These are phyloP conservation scores for Malus hybrid DNA, from an alignment of 331 rosid genomes.

Conservation along the genomic window DNA sequence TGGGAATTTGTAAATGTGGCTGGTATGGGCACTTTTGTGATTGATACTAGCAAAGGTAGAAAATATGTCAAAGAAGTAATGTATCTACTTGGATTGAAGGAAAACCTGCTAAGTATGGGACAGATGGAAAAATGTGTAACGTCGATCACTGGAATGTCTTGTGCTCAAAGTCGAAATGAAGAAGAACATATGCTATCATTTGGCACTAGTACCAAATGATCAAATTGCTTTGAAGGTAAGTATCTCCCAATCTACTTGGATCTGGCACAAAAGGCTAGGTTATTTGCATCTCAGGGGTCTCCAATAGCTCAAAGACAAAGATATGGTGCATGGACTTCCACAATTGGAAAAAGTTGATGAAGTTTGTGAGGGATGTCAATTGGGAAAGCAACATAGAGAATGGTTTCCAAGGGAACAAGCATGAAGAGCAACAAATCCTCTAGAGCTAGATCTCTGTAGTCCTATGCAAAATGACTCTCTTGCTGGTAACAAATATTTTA, in stretches of 20 bases:
- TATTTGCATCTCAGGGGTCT: not conserved
- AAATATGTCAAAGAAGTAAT: not conserved
- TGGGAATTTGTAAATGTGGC: not conserved
- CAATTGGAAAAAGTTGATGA: not conserved
- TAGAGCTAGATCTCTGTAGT: not conserved
- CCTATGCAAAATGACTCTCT: not conserved
- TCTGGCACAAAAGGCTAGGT: too few relatives aligned
- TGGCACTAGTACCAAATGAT: not conserved
- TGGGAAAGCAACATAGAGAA: too few relatives aligned
- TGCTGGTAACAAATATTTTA: not conserved
- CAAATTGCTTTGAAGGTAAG: not conserved
- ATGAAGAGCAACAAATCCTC: not conserved
- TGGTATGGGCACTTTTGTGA: not conserved
- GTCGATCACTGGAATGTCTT: not conserved
- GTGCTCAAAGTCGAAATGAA: not conserved
- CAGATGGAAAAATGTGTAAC: too few relatives aligned
- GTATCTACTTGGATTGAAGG: not conserved
- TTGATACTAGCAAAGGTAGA: not conserved
- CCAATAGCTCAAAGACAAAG: not conserved
- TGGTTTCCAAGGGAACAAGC: not conserved
- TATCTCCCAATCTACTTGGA: too few relatives aligned
- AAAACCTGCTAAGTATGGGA: too few relatives aligned
- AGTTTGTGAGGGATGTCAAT: not conserved
- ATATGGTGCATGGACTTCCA: not conserved
- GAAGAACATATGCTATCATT: not conserved